phyloP scores from a whole-genome alignment of 805 yeast species.

The Candida coleopterorum region DNA sequence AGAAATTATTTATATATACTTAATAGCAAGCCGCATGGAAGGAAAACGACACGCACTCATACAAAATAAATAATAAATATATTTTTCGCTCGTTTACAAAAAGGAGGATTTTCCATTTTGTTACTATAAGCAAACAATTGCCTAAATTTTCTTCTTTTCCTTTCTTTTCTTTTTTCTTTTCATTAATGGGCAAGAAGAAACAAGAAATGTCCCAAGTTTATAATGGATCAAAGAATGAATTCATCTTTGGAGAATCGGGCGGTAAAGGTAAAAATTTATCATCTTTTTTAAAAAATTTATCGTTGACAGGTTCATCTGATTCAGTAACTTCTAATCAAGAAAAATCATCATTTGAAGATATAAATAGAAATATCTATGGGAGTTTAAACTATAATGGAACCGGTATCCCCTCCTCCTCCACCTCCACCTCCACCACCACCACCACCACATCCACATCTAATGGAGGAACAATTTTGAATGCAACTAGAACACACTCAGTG shows the following conservation, averaged over 20 bases:
- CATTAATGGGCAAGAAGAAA: slow-evolving; percentile 42
- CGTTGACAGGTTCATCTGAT: slow-evolving; percentile 22
- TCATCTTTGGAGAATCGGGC: slow-evolving; percentile 63
- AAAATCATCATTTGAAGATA: slow-evolving; percentile 18
- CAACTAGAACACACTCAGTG: slow-evolving; percentile 16
- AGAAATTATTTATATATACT: no score
- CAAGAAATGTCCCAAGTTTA: slow-evolving; percentile 44
- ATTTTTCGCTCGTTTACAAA: not conserved
- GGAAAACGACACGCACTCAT: no score
- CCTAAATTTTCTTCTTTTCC: no score
- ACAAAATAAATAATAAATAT: no score
- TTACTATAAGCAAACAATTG: no score
- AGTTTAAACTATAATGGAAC: slow-evolving; percentile 19
- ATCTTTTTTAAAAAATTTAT: slow-evolving; percentile 43
- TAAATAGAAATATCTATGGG: slow-evolving; percentile 38
- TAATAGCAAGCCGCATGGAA: no score
- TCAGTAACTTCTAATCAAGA: not conserved
- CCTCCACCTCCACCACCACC: no score
- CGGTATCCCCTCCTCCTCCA: no score
- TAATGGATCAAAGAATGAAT: slow-evolving; percentile 44
- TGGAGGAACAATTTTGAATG: slow-evolving; percentile 7
- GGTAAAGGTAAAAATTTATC: slow-evolving; percentile 60
- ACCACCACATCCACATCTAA: not conserved
- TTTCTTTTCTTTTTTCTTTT: no score
- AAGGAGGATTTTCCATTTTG: no score